Base-by-base conservation (phyloP, 2,329 filamentous ascomycete genomes). In the Stagonosporopsis tanaceti region DNA sequence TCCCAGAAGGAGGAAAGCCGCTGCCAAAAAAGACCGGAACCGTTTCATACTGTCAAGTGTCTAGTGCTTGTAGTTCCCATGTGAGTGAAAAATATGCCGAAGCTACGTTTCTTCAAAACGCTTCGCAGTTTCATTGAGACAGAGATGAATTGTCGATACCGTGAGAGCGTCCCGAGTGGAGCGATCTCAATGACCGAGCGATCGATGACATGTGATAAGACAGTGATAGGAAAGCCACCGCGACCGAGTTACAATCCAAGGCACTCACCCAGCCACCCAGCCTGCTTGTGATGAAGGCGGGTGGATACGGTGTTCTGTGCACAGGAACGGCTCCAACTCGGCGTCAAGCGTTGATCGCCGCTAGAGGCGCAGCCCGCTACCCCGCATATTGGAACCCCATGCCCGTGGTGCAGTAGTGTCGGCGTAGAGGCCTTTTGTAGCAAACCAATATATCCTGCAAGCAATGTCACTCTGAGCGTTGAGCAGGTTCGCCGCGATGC, bases 281-380 rank as follows among this genome's bases (percentile, higher is more conserved):
- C 25, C 27, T 51, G 28, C 25, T 22, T 15, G 27, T 35, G 24
- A 40, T 39, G 8, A n/a, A 3, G 24, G 22, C 53, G 44, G 27
- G 48, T 37, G n/a, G 44, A 47, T 15, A 48, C 48, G 27, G 32
- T 24, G 25, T 44, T 28, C 25, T 30, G 6, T 44, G 39, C 32
- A 34, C 50, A 48, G 14, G 32, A 57, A 45, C 39, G 54, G 48
- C 4, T 15, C 34, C 39, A 53, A 45, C 38, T 48, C 53, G 47
- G 53, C 8, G 4, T 15, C 45, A 40, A 50, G 34, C 12, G 38
- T 25, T 34, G 44, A 53, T 53, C 32, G 37, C 40, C 37, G 45
- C 48, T 57, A 45, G 22, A 40, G 20, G 54, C 39, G 48, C 39
- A 57, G 39, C 44, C 54, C 48, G 44, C 34, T 57, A 53, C 54